Evolutionary conservation across 257 asterid species (phyloP).

Genomic region (Solanum sejunctum): DNA sequence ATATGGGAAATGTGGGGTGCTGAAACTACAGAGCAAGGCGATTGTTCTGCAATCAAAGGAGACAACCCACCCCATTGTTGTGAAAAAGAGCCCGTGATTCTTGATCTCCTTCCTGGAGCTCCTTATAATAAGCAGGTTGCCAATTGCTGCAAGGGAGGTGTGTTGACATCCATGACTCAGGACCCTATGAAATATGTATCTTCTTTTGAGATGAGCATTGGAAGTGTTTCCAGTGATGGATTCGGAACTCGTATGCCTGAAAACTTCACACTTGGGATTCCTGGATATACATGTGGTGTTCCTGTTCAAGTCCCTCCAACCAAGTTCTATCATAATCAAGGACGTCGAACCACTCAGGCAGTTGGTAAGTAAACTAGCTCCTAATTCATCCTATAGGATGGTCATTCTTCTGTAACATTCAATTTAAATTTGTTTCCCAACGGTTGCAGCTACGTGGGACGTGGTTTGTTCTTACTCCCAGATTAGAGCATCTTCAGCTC

Average conservation of each 20-base stretch:
- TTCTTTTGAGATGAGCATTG: slow-evolving; percentile 42
- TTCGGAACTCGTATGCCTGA: slow-evolving; percentile 17
- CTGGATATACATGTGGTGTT: slow-evolving; percentile 64
- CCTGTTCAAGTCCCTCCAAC: slow-evolving; percentile 46
- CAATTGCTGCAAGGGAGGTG: slow-evolving; percentile 69
- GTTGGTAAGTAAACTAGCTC: slow-evolving; percentile 26
- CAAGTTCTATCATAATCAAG: slow-evolving; percentile 34
- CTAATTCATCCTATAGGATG: not conserved
- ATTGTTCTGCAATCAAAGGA: slow-evolving; percentile 49
- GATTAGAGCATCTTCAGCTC: slow-evolving; percentile 45
- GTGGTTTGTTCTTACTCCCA: slow-evolving; percentile 68
- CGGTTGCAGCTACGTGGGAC: slow-evolving; percentile 57
- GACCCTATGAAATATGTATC: slow-evolving; percentile 23
- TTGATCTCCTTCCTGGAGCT: slow-evolving; percentile 67
- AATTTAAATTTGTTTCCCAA: not conserved
- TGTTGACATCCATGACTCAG: slow-evolving; percentile 54
- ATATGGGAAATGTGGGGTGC: slow-evolving; percentile 65
- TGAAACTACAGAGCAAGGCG: slow-evolving; percentile 64
- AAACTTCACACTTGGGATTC: slow-evolving; percentile 44
- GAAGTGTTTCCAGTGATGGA: slow-evolving; percentile 2
- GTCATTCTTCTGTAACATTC: not conserved
- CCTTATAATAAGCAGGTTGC: slow-evolving; percentile 32
- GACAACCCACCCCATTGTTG: slow-evolving; percentile 53
- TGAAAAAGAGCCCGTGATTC: slow-evolving; percentile 41
- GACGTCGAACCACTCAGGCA: slow-evolving; percentile 67